phyloP scores from a whole-genome alignment of 352 stramenopile genomes.

The Phytophthora pisi region DNA sequence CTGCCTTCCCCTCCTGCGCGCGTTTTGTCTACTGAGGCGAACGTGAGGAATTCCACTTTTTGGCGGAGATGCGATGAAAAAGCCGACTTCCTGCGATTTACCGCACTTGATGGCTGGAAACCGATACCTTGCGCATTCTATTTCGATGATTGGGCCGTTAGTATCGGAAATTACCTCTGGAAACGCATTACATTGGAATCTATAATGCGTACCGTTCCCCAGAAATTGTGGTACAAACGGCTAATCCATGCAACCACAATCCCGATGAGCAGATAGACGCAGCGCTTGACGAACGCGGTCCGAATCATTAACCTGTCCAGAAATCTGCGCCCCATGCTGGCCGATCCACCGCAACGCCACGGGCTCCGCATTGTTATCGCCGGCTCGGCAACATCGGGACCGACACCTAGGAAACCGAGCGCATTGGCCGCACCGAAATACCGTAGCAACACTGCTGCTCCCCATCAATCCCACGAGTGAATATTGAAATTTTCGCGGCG shows the following conservation, averaged over 20 bases:
- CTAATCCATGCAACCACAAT: conserved; percentile 15
- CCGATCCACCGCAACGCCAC: conserved; percentile 18
- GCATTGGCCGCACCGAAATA: background rate
- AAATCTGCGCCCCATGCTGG: conserved; percentile 14
- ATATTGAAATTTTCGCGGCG: conserved; percentile 11
- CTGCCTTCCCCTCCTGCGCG: background rate
- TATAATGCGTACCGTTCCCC: background rate
- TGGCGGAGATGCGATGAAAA: background rate
- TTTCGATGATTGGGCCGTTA: background rate
- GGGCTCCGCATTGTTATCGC: background rate
- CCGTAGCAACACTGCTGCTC: background rate
- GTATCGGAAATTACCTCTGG: background rate
- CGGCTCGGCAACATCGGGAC: background rate
- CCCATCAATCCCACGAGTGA: conserved; percentile 7
- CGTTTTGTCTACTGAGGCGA: background rate
- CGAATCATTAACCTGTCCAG: conserved; percentile 21
- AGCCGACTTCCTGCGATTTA: background rate
- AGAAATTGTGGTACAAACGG: background rate
- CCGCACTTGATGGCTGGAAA: background rate
- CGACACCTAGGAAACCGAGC: too few relatives aligned
- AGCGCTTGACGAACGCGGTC: background rate
- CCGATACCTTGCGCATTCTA: background rate
- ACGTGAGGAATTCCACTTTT: background rate
- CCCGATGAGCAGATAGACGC: conserved; percentile 19
- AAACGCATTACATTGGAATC: background rate